Evolutionary conservation across 2,329 filamentous ascomycete species (phyloP).

Genomic region (Eutypella sp.): DNA sequence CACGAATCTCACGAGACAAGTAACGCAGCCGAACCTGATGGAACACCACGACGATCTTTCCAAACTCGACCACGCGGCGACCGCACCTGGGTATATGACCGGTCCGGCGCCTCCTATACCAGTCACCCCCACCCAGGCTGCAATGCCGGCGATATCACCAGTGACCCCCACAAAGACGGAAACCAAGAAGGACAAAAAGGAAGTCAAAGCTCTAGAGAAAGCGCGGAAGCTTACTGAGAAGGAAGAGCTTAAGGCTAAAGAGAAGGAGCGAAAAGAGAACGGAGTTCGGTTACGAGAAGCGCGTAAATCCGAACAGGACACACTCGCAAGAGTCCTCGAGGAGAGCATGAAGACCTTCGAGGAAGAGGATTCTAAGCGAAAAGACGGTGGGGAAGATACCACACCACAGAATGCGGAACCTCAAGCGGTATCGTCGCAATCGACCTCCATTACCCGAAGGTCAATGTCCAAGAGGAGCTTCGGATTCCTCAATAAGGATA

Average conservation of each 20-base stretch:
- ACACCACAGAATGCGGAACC: background rate
- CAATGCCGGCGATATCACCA: slow-evolving; percentile 23
- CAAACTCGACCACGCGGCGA: slow-evolving; percentile 61
- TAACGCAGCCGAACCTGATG: slow-evolving; percentile 42
- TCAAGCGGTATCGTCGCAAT: background rate
- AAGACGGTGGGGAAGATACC: slow-evolving; percentile 42
- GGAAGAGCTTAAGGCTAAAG: slow-evolving; percentile 38
- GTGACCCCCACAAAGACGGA: slow-evolving; percentile 47
- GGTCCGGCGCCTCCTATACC: slow-evolving; percentile 12
- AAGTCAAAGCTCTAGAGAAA: slow-evolving; percentile 52
- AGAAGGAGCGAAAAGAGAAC: slow-evolving; percentile 37
- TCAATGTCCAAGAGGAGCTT: slow-evolving; percentile 75
- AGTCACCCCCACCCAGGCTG: slow-evolving; percentile 4
- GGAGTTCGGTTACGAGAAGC: slow-evolving; percentile 30
- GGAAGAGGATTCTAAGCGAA: slow-evolving; percentile 51
- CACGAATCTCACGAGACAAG: slow-evolving; percentile 43
- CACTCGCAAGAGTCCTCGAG: slow-evolving; percentile 54
- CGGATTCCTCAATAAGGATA: slow-evolving; percentile 57
- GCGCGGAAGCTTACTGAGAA: slow-evolving; percentile 41
- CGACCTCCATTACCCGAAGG: slow-evolving; percentile 41
- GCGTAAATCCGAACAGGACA: slow-evolving; percentile 45
- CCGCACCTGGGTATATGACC: slow-evolving; percentile 46
- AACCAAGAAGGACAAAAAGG: slow-evolving; percentile 65
- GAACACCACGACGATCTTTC: slow-evolving; percentile 49
- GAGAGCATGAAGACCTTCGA: slow-evolving; percentile 50